phyloP scores from a whole-genome alignment of 495 filamentous ascomycete species.

The Darksidea phi region DNA sequence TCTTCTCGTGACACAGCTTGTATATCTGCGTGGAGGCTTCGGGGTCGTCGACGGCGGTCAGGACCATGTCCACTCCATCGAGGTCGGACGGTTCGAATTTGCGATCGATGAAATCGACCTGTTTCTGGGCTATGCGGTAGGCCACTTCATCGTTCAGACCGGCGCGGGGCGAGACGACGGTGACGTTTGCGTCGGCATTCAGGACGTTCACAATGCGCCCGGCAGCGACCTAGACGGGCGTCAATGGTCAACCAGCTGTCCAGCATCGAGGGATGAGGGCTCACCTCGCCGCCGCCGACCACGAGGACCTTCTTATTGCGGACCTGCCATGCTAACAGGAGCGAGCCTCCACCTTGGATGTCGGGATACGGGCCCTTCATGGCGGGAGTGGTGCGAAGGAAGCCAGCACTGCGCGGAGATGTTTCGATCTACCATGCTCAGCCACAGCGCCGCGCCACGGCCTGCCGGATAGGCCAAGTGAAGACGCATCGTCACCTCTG shows the following conservation, averaged over 20 bases:
- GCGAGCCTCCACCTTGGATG: slow-evolving; percentile 83
- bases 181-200: slow-evolving; percentile 90
- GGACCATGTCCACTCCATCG: slow-evolving; percentile 77
- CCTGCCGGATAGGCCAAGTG: background rate
- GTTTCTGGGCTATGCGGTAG: slow-evolving; percentile 67
- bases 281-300: slow-evolving; percentile 89
- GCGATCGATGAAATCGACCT: slow-evolving; percentile 76
- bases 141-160: slow-evolving; percentile 87
- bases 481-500: too few species aligned
- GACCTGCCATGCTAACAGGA: slow-evolving; percentile 94
- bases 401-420: slow-evolving; percentile 26
- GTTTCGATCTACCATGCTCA: background rate
- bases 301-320: slow-evolving; percentile 80
- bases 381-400: slow-evolving; percentile 10
- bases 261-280: background rate
- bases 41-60: slow-evolving; percentile 90
- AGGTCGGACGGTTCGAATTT: slow-evolving; percentile 80
- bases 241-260: slow-evolving; percentile 36
- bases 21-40: slow-evolving; percentile 81
- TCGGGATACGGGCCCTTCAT: slow-evolving; percentile 52
- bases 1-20: slow-evolving; percentile 81
- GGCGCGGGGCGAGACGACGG: slow-evolving; percentile 72
- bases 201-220: slow-evolving; percentile 89
- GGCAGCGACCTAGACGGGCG: slow-evolving; percentile 73
- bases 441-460: background rate